A percentile compares a stretch with the other conserved stretches of the same genome.
Conservation (phyloP, 2,329 filamentous ascomycete species). For the Epichloe scottii region DNA sequence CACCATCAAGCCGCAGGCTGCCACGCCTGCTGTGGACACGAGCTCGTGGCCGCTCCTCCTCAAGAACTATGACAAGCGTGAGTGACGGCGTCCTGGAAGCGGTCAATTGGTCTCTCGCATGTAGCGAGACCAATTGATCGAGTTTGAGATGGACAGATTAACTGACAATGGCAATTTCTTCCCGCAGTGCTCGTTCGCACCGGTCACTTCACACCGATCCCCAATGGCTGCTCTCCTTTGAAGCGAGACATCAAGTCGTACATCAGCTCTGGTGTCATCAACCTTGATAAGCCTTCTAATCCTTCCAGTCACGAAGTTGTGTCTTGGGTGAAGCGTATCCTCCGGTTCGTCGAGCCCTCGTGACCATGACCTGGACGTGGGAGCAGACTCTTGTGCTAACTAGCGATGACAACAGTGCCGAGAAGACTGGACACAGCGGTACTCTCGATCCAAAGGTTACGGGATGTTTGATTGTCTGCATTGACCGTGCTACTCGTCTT, state of each 20-base stretch:
- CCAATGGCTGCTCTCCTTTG: slow-evolving; percentile 79
- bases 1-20: slow-evolving; percentile 83
- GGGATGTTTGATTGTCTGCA: slow-evolving; percentile 85
- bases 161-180: slow-evolving; percentile 3
- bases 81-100: slow-evolving; percentile 22
- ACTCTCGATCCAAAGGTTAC: slow-evolving; percentile 98
- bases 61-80: slow-evolving; percentile 91
- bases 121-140: neutral
- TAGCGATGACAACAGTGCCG: slow-evolving; percentile 25
- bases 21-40: slow-evolving; percentile 67
- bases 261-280: slow-evolving; percentile 94
- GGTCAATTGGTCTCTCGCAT: neutral
- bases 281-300: slow-evolving; percentile 78
- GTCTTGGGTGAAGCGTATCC: slow-evolving; percentile 96
- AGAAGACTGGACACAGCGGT: slow-evolving; percentile 97
- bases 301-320: slow-evolving; percentile 98
- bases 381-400: neutral
- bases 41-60: slow-evolving; percentile 86
- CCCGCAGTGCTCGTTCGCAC: slow-evolving; percentile 73
- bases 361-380: neutral
- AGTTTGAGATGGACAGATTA: neutral
- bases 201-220: slow-evolving; percentile 93
- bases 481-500: slow-evolving; percentile 91
- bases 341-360: slow-evolving; percentile 47
- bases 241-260: slow-evolving; percentile 96